Evolutionary conservation across 768 basidiomycete genomes (phyloP).

Genomic region (Dacryopinax spathularia): DNA sequence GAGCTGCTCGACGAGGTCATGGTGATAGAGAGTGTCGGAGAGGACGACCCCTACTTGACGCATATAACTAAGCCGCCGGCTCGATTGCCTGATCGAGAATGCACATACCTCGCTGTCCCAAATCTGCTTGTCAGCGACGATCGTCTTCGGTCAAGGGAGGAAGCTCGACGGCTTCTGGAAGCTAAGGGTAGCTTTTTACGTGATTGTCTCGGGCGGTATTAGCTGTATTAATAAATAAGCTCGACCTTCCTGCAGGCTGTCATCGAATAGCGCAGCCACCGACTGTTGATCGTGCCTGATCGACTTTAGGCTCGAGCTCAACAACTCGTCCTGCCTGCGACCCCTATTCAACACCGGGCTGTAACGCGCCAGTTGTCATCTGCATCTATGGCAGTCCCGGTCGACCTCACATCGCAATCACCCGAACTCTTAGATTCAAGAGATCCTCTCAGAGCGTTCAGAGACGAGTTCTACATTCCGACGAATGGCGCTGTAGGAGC

Average conservation of each 20-base stretch:
- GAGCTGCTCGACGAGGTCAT: background rate
- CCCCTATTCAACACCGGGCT: background rate
- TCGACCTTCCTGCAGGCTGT: background rate
- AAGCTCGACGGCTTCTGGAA: background rate
- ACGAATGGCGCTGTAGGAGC: constrained; percentile 10
- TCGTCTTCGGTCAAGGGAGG: background rate
- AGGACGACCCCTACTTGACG: background rate
- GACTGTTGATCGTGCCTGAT: background rate
- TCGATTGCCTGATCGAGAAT: no score
- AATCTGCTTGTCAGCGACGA: no score
- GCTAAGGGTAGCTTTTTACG: background rate
- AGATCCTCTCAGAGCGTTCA: constrained; percentile 9
- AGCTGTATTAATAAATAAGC: background rate
- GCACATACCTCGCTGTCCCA: no score
- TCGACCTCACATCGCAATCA: background rate
- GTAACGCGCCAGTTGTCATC: background rate
- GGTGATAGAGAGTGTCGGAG: background rate
- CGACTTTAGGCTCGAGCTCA: background rate
- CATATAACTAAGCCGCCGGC: background rate
- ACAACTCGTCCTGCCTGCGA: background rate
- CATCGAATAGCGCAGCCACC: background rate
- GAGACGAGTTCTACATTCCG: constrained; percentile 14
- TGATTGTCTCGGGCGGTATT: constrained; percentile 1
- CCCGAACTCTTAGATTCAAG: constrained; percentile 8
- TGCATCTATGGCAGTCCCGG: background rate